These are phyloP conservation scores for Argentina anserina DNA, from an alignment of 306 rosid genomes.

Conservation along the genomic window DNA sequence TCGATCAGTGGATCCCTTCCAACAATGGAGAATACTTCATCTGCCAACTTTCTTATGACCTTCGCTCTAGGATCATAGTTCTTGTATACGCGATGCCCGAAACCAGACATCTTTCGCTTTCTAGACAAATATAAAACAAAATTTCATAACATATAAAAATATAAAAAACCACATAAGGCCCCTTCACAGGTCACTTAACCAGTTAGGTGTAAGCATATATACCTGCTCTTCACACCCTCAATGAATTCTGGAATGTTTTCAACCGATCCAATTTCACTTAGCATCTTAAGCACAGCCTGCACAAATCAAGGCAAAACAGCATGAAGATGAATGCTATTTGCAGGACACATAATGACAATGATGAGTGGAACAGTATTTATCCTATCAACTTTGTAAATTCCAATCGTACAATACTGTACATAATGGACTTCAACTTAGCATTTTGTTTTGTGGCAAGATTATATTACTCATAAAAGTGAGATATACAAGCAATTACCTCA, in stretches of 20 bases:
- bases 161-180: neutral
- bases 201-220: neutral
- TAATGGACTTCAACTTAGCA: neutral
- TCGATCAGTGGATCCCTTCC: constrained; percentile 92
- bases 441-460: neutral
- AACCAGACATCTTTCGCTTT: constrained; percentile 91
- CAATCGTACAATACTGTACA: neutral
- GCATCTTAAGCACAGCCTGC: constrained; percentile 87
- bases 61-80: constrained; percentile 92
- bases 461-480: neutral
- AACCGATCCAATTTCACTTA: constrained; percentile 73
- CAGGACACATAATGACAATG: neutral
- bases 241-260: constrained; percentile 84
- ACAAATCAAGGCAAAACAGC: constrained; percentile 21
- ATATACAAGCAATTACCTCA: constrained; percentile 46
- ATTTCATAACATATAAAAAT: constrained; percentile 4
- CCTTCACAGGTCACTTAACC: neutral
- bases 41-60: constrained; percentile 70
- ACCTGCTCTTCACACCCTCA: constrained; percentile 91
- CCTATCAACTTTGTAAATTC: neutral
- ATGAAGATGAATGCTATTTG: neutral
- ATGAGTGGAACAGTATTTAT: neutral
- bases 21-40: constrained; percentile 87
- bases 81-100: constrained; percentile 92
- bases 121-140: constrained; percentile 29